phyloP scores from a whole-genome alignment of 148 eudicot genomes.

The Persicaria tinctoria region DNA sequence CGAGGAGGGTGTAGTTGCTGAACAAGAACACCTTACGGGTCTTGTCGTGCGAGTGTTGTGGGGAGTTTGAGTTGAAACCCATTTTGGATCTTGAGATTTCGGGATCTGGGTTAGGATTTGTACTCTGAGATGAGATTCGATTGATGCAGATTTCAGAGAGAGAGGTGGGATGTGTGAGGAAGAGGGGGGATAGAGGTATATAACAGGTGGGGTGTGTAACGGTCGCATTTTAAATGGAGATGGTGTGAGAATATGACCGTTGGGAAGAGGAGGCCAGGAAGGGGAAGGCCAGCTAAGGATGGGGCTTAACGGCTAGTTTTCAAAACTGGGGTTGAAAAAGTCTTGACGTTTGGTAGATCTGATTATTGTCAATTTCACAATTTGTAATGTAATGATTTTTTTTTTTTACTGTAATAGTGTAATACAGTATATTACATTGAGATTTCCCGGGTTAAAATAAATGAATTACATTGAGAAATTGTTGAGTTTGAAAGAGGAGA shows the following conservation, averaged over 20 bases:
- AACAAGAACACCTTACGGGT: constrained; percentile 26
- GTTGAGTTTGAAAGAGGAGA: too few relatives aligned
- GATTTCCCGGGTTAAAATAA: too few relatives aligned
- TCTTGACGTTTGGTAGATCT: too few relatives aligned
- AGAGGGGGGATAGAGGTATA: not conserved
- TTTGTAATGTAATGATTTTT: too few relatives aligned
- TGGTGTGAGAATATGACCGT: constrained; percentile 3
- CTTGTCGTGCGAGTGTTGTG: not conserved
- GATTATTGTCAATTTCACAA: too few relatives aligned
- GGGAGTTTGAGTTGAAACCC: constrained; percentile 2
- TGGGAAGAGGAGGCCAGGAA: not conserved
- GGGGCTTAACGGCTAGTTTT: constrained; percentile 10
- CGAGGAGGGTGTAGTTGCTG: constrained; percentile 50
- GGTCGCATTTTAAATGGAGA: not conserved
- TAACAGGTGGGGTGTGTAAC: not conserved
- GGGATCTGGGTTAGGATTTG: not conserved
- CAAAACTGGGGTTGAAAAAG: not conserved
- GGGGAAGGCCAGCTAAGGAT: not conserved
- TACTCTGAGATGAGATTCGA: not conserved
- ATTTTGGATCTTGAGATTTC: not conserved
- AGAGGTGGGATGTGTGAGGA: constrained; percentile 4
- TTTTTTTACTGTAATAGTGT: too few relatives aligned
- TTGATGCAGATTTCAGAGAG: not conserved
- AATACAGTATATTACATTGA: too few relatives aligned
- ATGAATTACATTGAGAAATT: too few relatives aligned